phyloP scores from a whole-genome alignment of 495 filamentous ascomycete genomes.

The Penicillium lividum region DNA sequence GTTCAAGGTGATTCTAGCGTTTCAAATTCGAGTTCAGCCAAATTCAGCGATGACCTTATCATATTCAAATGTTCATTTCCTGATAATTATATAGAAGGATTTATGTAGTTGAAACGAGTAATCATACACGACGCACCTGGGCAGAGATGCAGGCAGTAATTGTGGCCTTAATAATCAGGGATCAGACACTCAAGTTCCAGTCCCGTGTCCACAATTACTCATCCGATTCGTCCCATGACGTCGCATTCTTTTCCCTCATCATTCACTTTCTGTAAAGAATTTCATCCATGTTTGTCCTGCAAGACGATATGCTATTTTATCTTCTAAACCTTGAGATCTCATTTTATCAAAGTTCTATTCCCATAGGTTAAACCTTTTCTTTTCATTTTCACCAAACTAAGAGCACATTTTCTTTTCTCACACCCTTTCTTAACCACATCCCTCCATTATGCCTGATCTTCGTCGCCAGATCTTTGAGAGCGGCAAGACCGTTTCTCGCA shows the following conservation, averaged over 20 bases:
- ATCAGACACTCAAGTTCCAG: not conserved
- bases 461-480: constrained; percentile 78
- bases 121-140: too few species aligned
- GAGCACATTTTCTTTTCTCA: not conserved
- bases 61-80: not conserved
- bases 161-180: not conserved
- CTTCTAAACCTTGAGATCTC: constrained; percentile 17
- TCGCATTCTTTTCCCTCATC: not conserved
- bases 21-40: not conserved
- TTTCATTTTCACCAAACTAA: not conserved
- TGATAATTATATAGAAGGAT: too few species aligned
- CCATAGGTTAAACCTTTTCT: constrained; percentile 29
- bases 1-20: not conserved
- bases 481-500: constrained; percentile 90
- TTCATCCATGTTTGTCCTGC: constrained; percentile 14
- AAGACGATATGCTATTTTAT: constrained; percentile 36
- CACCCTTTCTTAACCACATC: constrained; percentile 10
- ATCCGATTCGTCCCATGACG: not conserved
- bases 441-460: constrained; percentile 53
- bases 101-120: too few species aligned
- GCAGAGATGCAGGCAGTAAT: not conserved
- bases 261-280: not conserved
- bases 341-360: constrained; percentile 27
- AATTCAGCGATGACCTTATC: not conserved
- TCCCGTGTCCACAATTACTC: not conserved